Base-by-base conservation (phyloP, 164 flowering plant genomes). In the Cinnamomum micranthum region DNA sequence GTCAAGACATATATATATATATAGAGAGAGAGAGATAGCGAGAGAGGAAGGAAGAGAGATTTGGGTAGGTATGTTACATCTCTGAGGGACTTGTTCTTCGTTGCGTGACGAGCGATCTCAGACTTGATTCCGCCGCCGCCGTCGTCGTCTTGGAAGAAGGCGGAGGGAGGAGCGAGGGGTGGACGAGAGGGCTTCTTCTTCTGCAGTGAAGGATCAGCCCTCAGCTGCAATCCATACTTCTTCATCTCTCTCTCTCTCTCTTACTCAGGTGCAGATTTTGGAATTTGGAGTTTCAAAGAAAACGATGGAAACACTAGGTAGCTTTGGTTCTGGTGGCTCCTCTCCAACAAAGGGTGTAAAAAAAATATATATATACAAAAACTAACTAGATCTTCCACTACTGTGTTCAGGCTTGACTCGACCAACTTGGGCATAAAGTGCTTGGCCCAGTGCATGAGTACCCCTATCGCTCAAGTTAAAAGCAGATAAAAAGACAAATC, bases 61-160 rank as follows among this genome's bases (percentile, higher is more conserved):
- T 13, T 2, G 27, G 35, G 24, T 15, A 23, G 23, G 25, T 23
- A 6, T 19, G 7, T 20, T 67, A 94, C 97, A 65, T 92, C 98
- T 81, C 80, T 86, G 71, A 84, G 89, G 71, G 90, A 63, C 80
- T 85, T 91, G 73, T 86, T 93, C 82, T 90, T 93, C 80, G 73
- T 70, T 60, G 98, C 92, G 5, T 93, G 98, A n/a, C 98, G 90
- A 72, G 89, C 79, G 25, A 93, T 93, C 24, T 90, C 98, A 71
- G 76, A 78, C 87, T 92, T 93, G 47, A 91, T 88, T 73, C 86
- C 86, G n/a, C 86, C 86, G 15, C 89, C 95, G 41, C 87, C 92
- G 65, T 55, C 47, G 47, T 55, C n/a, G n/a, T 4, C 47, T 55
- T 55, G 60, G 11, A 71, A 47, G 71, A 92, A 88, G 3, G 79